phyloP scores from a whole-genome alignment of 2,329 filamentous ascomycete species.

The Colletotrichum ledebouriae region DNA sequence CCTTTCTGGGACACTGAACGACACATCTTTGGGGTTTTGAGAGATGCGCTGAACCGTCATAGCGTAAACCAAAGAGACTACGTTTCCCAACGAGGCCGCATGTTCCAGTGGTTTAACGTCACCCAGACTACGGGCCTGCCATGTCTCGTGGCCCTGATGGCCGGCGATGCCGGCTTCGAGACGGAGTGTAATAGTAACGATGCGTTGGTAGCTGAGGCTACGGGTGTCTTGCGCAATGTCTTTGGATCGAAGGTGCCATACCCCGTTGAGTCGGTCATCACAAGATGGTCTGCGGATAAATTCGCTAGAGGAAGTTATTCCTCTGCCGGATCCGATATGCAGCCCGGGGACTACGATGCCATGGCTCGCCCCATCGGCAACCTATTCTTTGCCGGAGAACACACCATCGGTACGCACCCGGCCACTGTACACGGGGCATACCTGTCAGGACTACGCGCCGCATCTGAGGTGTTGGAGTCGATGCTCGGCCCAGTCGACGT shows the following conservation, averaged over 20 bases:
- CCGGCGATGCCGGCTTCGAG: conserved; percentile 91
- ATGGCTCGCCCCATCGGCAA: conserved; percentile 91
- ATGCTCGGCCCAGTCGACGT: conserved; percentile 86
- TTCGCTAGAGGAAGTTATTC: conserved; percentile 98
- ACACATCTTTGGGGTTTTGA: conserved; percentile 94
- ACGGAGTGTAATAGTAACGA: conserved; percentile 84
- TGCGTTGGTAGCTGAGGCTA: conserved; percentile 84
- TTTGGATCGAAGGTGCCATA: conserved; percentile 80
- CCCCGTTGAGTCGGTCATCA: conserved; percentile 89
- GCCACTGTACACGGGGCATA: conserved; percentile 98
- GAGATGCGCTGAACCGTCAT: conserved; percentile 76
- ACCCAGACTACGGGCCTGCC: conserved; percentile 90
- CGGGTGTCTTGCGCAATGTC: conserved; percentile 80
- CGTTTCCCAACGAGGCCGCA: conserved; percentile 82
- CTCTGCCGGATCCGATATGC: conserved; percentile 86
- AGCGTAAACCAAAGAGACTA: conserved; percentile 88
- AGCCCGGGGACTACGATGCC: conserved; percentile 88
- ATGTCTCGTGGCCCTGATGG: conserved; percentile 93
- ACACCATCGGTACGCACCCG: conserved; percentile 94
- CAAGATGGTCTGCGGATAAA: conserved; percentile 89
- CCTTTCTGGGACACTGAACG: conserved; percentile 91
- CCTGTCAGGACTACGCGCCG: conserved; percentile 89
- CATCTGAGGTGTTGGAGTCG: conserved; percentile 84
- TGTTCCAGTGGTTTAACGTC: conserved; percentile 98
- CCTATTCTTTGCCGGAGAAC: conserved; percentile 94